phyloP scores from a whole-genome alignment of 768 basidiomycete species.

The Mycena rosella region DNA sequence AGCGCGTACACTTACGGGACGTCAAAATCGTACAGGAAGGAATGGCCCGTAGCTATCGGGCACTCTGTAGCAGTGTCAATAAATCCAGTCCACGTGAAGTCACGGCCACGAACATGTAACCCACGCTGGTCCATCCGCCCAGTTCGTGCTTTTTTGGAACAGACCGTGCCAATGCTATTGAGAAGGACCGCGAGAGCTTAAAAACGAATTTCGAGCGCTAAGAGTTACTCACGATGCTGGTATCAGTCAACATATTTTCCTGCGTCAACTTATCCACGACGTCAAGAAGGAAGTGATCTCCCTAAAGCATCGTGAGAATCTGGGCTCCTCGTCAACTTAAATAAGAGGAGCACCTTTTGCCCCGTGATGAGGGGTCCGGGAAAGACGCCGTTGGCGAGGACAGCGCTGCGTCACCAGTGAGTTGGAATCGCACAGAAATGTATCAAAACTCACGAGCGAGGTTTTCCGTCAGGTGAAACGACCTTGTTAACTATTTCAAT shows the following conservation, averaged over 20 bases:
- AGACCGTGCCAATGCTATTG: slow-evolving; percentile 40
- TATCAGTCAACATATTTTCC: slow-evolving; percentile 51
- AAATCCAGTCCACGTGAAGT: no score
- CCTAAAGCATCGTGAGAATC: slow-evolving; percentile 30
- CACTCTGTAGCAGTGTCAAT: slow-evolving; percentile 13
- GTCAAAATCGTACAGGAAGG: slow-evolving; percentile 49
- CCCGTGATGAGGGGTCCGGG: slow-evolving; percentile 56
- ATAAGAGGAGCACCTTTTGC: slow-evolving; percentile 49
- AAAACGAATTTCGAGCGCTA: no score
- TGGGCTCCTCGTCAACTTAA: no score
- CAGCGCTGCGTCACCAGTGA: background rate
- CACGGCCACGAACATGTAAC: no score
- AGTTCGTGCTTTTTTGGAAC: slow-evolving; percentile 39
- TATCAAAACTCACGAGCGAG: slow-evolving; percentile 41
- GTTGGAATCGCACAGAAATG: background rate
- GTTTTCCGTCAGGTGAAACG: slow-evolving; percentile 53
- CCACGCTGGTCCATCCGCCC: background rate
- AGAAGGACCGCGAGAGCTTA: no score
- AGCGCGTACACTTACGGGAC: no score
- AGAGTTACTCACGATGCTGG: slow-evolving; percentile 49
- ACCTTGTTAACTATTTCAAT: slow-evolving; percentile 43
- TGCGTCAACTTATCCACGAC: slow-evolving; percentile 55
- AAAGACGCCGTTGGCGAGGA: slow-evolving; percentile 51
- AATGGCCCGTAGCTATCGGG: slow-evolving; percentile 21
- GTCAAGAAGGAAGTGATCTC: slow-evolving; percentile 50